phyloP scores from a whole-genome alignment of 1,284 basidiomycete species.

The Singerocomus rubriflavus region DNA sequence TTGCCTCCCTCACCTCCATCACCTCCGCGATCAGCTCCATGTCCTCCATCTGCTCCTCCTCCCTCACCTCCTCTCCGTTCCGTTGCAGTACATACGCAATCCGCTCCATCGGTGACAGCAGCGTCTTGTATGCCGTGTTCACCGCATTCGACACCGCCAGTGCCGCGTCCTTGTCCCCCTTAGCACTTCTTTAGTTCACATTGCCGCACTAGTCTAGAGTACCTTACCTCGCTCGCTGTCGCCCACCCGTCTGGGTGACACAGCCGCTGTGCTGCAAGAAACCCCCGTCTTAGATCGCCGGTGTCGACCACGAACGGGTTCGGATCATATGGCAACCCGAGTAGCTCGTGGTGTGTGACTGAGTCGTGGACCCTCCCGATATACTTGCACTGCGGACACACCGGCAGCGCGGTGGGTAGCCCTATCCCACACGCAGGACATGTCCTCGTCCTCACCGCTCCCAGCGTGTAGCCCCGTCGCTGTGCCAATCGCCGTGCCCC shows the following conservation, averaged over 20 bases:
- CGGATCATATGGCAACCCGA: conserved; percentile 53
- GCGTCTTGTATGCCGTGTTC: conserved; percentile 73
- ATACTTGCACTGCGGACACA: conserved; percentile 63
- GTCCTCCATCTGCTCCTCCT: conserved; percentile 78
- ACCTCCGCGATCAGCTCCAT: conserved; percentile 72
- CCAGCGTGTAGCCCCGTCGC: conserved; percentile 16
- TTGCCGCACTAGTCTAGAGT: conserved; percentile 1
- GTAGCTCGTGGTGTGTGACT: conserved; percentile 57
- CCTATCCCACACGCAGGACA: conserved; percentile 61
- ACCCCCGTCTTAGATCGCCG: conserved; percentile 53
- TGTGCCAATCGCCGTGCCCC: conserved; percentile 11
- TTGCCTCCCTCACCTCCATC: conserved; percentile 77
- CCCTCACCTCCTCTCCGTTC: conserved; percentile 59
- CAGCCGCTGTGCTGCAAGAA: conserved; percentile 65
- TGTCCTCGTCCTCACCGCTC: conserved; percentile 14
- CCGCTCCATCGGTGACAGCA: conserved; percentile 62
- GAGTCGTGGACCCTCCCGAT: conserved; percentile 55
- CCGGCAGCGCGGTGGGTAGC: conserved; percentile 61
- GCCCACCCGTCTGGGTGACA: conserved; percentile 84
- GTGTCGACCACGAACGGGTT: conserved; percentile 67
- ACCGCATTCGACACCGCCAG: conserved; percentile 65
- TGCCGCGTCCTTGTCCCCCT: conserved; percentile 62
- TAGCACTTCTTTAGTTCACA: conserved; percentile 14
- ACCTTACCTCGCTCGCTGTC: conserved; percentile 45
- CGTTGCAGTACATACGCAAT: conserved; percentile 69